Percentiles rank a stretch among this genome's conserved stretches.
Conservation (phyloP, 208 protist species). For the Spongospora subterranea region DNA sequence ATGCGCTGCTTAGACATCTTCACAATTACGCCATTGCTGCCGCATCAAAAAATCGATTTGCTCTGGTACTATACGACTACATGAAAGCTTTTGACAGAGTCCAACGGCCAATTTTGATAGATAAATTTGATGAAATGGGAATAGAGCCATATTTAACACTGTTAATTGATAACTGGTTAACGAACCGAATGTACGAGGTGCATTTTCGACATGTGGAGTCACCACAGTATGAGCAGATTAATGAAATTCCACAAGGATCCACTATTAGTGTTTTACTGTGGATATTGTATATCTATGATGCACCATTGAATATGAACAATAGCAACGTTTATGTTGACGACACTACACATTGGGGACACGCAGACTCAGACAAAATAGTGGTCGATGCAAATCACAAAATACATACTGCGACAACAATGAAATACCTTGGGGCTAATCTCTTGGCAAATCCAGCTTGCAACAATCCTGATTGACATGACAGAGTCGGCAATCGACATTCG, state of each 20-base stretch:
- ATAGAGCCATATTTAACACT: neutral
- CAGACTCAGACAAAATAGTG: neutral
- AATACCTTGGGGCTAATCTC: neutral
- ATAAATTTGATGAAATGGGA: neutral
- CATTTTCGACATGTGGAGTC: neutral
- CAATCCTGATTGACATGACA: neutral
- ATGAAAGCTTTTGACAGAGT: conserved; percentile 44
- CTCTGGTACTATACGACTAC: conserved; percentile 4
- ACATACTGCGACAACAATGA: neutral
- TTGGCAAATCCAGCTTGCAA: neutral
- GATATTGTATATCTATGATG: no score
- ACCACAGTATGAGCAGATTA: neutral
- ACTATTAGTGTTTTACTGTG: conserved; percentile 30
- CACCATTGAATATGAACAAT: neutral
- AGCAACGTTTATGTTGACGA: neutral
- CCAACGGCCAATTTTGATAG: neutral
- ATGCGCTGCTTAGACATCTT: neutral
- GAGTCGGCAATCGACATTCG: neutral
- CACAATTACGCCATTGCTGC: neutral
- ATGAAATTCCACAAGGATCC: conserved; percentile 51
- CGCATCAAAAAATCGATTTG: neutral
- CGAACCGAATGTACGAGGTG: neutral
- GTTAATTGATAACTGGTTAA: neutral
- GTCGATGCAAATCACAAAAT: neutral
- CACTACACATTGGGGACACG: neutral